Base-by-base conservation (phyloP, 768 basidiomycete genomes). In the Coprinopsis strossmayeri region DNA sequence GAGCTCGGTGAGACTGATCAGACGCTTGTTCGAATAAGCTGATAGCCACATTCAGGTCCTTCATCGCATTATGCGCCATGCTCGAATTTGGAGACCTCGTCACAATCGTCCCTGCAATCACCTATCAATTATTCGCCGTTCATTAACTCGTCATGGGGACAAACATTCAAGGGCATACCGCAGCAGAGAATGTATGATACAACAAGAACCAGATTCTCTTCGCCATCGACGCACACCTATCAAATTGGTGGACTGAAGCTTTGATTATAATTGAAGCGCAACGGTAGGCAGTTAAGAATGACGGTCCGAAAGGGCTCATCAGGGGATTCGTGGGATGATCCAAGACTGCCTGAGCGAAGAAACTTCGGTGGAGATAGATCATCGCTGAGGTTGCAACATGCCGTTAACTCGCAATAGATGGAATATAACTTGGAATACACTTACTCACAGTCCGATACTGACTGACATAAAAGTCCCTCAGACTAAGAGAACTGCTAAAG, bases 31-130 rank as follows among this genome's bases (percentile, higher is more conserved):
- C 67, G 47, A 79, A 79, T 3, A 79, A 55, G 2, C 68, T 63
- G 4, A 77, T 59, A 1, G 75, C 76, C 2, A 70, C 57, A 17
- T 68, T 67, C 21, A 81, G 63, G 52, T 81, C 77, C 7, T 67
- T 53, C 38, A 79, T 62, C 0, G 80, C 79, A 50, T 70, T 72
- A 0, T 69, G 53, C 0, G 79, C 74, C 18, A 80, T 67, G 34
- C 65, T 73, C 2, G 71, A 78, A 41, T 62, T 69, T 1, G 80
- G 79, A 5, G 72, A 74, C 13, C 76, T 71, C 1, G 76, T 75
- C n/a, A 81, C 77, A n/a, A 81, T 72, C 1, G 77, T 77, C 2
- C 79, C 79, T 1, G 75, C 72, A 44, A 79, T 74, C 11, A 81
- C 66, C 82, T 84, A 51, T n/a, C n/a, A n/a, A n/a, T n/a, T n/a